Base-by-base conservation (phyloP, 257 asterid genomes). In the Nyctanthes arbortristis region DNA sequence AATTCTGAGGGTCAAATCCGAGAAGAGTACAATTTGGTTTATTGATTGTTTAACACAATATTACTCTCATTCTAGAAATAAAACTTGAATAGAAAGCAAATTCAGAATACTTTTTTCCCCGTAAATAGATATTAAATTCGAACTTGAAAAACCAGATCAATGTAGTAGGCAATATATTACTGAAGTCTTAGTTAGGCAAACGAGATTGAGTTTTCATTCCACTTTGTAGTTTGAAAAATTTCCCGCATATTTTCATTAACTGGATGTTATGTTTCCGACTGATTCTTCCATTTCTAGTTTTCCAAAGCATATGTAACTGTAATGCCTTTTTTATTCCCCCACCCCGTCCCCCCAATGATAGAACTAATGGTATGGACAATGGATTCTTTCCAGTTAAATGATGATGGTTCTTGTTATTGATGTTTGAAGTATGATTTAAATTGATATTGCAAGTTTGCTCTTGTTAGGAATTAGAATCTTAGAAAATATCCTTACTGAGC, bases 71-170 rank as follows among this genome's bases (percentile, higher is more conserved):
- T 16, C 54, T 16, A 16, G n/a, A 39, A 39, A 39, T 39, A 39
- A 1, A 39, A n/a, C 14, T 39, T 39, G 20, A 39, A 39, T 13
- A 13, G 14, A 39, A 11, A 65, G 57, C 54, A 55, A 81, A 43
- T 33, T 75, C 29, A 52, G 58, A 47, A 45, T 65, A 13, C 62
- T 70, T 70, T 47, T 67, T 66, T 49, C 57, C n/a, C 61, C 58
- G 80, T 77, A 72, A 67, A 72, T 72, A 74, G 70, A 84, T 82
- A 74, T 70, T 40, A 77, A 84, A 82, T 82, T 82, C 74, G 68
- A 82, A 82, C 87, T 85, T 82, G 85, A 82, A 82, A 82, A 79
- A 82, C 79, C n/a, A n/a, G n/a, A n/a, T n/a, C n/a, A n/a, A n/a
- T n/a, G n/a, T n/a, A n/a, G n/a, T n/a, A n/a, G n/a, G n/a, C n/a